Evolutionary conservation across 2,329 filamentous ascomycete species (phyloP), one percentile per base, ranked within the genome.

Genomic region (Penicillium sp.): DNA sequence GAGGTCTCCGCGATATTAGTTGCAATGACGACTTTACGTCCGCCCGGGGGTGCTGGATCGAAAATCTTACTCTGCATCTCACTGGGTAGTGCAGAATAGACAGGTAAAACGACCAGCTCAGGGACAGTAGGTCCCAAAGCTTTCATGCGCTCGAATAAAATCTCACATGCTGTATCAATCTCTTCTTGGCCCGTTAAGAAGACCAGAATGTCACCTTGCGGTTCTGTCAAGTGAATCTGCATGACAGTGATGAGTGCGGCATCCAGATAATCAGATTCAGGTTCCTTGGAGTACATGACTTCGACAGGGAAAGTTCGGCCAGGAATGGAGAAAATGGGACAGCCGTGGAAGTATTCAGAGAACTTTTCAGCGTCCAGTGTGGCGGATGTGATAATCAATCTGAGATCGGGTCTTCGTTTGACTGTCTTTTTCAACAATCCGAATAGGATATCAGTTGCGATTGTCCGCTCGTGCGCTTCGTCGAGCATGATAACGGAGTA

Each of bases 401-500:
- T 96, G 64, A 99, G 81, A 69, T 99, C 94, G 0, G 89, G 87
- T 49, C 94, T 83, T 62, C 89, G 82, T 74, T 93, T 92, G 21
- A 97, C 75, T 0, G 94, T 93, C 79, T 97, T 96, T 76, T 99
- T 99, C 48, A 99, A 78, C 57, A 99, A 77, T 0, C 91, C 93
- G 73, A 99, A 97, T 3, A 99, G 82, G 3, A 99, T 91, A 76
- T 99, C 94, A 0, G 94, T 99, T 0, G 93, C 86, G 66, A 99
- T 96, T 0, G 94, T 99, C 59, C 94, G 87, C 74, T 99, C 94
- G 85, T 99, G 94, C 4, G 94, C 94, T 73, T 99, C 94, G 73
- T 99, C 94, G 67, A 99, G 83, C 88, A 99, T 99, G 70, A 99
- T 97, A 60, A 94, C 91, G 0, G 92, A 96, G 72, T 99, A 99